phyloP scores from a whole-genome alignment of 352 stramenopile genomes.

The Globisporangium spiculum region DNA sequence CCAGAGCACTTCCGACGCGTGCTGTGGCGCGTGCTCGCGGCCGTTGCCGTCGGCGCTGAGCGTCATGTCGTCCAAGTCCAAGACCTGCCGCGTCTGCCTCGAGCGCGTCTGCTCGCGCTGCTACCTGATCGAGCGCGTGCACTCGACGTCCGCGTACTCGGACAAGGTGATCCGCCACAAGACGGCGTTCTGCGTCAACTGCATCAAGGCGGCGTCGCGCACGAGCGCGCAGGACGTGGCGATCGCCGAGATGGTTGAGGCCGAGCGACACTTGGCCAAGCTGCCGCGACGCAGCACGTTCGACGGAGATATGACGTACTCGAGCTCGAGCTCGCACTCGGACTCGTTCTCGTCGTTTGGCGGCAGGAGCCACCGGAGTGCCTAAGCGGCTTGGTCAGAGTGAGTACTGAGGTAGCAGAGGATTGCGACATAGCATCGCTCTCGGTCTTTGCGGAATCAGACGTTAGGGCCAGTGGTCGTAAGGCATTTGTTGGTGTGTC shows the following conservation, averaged over 20 bases:
- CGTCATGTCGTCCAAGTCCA: background rate
- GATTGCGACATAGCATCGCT: no score
- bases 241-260: background rate
- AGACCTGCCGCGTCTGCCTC: constrained; percentile 8
- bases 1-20: background rate
- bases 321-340: background rate
- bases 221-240: background rate
- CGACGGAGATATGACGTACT: background rate
- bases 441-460: no score
- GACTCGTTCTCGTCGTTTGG: background rate
- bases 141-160: background rate
- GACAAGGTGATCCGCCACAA: background rate
- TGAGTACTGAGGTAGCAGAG: no score
- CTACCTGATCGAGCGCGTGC: constrained; percentile 5
- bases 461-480: no score
- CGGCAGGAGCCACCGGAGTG: background rate
- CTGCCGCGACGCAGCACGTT: background rate
- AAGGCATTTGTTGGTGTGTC: no score
- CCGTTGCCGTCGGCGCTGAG: background rate
- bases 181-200: background rate
- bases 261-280: background rate
- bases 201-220: background rate
- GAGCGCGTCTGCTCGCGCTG: constrained; percentile 23
- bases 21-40: background rate
- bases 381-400: background rate